Conservation (phyloP, 768 basidiomycete genomes). For the Phanerodontia chrysosporium region DNA sequence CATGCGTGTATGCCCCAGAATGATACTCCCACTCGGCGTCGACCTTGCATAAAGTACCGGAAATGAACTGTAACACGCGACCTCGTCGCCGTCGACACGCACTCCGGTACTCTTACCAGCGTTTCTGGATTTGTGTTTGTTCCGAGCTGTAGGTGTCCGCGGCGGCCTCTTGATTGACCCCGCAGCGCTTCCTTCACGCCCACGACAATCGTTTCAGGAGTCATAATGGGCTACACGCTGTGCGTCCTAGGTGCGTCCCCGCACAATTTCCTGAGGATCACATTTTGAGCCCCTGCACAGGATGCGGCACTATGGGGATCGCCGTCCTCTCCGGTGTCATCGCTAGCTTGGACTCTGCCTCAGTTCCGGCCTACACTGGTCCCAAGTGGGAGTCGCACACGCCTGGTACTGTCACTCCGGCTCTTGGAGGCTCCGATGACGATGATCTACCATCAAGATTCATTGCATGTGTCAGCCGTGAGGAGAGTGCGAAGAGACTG, state of each 20-base stretch:
- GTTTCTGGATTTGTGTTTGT: background rate
- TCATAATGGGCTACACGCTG: slow-evolving; percentile 86
- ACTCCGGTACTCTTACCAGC: slow-evolving; percentile 4
- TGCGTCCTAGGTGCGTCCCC: slow-evolving; percentile 66
- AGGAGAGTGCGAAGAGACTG: slow-evolving; percentile 69
- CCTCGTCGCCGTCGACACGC: background rate
- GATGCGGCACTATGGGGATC: slow-evolving; percentile 98
- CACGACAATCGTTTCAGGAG: slow-evolving; percentile 1
- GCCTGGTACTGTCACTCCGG: slow-evolving; percentile 71
- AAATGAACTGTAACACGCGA: background rate
- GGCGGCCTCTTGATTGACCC: background rate
- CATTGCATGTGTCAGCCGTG: slow-evolving; percentile 81
- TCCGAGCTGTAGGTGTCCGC: background rate
- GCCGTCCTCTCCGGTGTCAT: slow-evolving; percentile 92
- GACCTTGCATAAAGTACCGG: background rate
- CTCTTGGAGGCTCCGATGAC: slow-evolving; percentile 44
- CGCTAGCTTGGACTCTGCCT: slow-evolving; percentile 64
- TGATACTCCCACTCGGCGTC: background rate
- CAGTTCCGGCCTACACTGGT: slow-evolving; percentile 22
- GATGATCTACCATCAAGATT: slow-evolving; percentile 75
- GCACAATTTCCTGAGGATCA: slow-evolving; percentile 13
- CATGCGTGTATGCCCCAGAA: slow-evolving; percentile 19
- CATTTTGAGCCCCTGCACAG: slow-evolving; percentile 34
- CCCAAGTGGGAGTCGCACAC: slow-evolving; percentile 68
- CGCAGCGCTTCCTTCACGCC: slow-evolving; percentile 6